phyloP scores from a whole-genome alignment of 768 basidiomycete species.

The Podaxis sp. region DNA sequence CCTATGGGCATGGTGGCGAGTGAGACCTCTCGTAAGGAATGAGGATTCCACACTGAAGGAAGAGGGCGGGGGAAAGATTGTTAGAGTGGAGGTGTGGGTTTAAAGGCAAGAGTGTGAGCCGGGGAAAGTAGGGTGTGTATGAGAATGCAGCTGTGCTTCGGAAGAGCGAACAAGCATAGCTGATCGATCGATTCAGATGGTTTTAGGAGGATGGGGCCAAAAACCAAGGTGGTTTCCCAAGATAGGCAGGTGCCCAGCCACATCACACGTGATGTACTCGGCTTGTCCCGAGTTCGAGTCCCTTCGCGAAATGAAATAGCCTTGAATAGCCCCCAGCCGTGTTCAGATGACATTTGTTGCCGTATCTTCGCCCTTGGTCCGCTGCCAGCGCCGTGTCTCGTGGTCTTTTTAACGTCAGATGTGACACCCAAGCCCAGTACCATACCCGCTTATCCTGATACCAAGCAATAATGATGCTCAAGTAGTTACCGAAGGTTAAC shows the following conservation, averaged over 20 bases:
- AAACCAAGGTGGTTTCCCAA: conserved; percentile 30
- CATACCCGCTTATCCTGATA: not conserved
- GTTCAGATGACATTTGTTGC: conserved; percentile 10
- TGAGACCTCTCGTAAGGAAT: conserved; percentile 15
- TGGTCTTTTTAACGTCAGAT: not conserved
- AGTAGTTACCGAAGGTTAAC: not conserved
- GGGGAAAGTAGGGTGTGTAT: conserved; percentile 18
- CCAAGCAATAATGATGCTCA: not conserved
- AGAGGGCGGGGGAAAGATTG: conserved; percentile 14
- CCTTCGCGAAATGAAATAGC: conserved; percentile 14
- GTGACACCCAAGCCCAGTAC: not conserved
- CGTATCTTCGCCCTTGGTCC: conserved; percentile 7
- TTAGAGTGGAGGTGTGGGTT: conserved; percentile 19
- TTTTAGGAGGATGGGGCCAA: conserved; percentile 26
- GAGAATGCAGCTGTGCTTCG: conserved; percentile 18
- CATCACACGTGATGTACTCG: conserved; percentile 6
- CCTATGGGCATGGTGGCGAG: conserved; percentile 32
- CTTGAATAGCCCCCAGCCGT: not conserved
- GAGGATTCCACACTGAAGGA: conserved; percentile 14
- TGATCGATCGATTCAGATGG: conserved; percentile 37
- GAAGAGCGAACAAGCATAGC: conserved; percentile 21
- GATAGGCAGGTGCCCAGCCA: conserved; percentile 28
- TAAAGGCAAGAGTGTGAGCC: conserved; percentile 25
- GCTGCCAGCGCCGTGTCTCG: not conserved
- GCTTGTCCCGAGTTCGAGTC: not conserved